These are phyloP conservation scores for Pseudogymnoascus sp. DNA, from an alignment of 2,329 filamentous ascomycete genomes.

Conservation along the genomic window DNA sequence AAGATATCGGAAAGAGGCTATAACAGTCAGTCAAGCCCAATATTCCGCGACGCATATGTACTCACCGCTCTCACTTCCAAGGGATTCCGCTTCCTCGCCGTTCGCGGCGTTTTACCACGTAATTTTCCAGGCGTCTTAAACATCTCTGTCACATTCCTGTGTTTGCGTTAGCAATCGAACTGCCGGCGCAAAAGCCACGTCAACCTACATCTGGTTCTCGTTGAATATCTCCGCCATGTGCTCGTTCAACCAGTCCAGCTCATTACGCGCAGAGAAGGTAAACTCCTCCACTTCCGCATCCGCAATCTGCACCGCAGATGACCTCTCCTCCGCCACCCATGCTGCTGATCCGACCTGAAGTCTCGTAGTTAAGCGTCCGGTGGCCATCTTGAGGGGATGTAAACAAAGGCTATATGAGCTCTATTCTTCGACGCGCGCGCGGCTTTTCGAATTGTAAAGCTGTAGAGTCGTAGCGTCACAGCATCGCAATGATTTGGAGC, in stretches of 20 bases:
- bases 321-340: slow-evolving; percentile 81
- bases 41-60: slow-evolving; percentile 14
- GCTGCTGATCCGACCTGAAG: slow-evolving; percentile 67
- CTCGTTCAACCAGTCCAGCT: slow-evolving; percentile 96
- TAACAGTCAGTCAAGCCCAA: slow-evolving; percentile 17
- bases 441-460: slow-evolving; percentile 2
- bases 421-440: neutral
- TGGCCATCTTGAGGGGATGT: slow-evolving; percentile 21
- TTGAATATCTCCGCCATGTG: slow-evolving; percentile 95
- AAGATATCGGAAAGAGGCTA: slow-evolving; percentile 54
- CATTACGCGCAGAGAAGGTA: slow-evolving; percentile 81
- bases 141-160: slow-evolving; percentile 82
- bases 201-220: slow-evolving; percentile 71
- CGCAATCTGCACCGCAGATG: slow-evolving; percentile 65
- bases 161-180: slow-evolving; percentile 13
- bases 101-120: slow-evolving; percentile 71
- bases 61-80: slow-evolving; percentile 56
- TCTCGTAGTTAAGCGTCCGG: slow-evolving; percentile 37
- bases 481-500: slow-evolving; percentile 1
- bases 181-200: slow-evolving; percentile 15
- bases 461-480: neutral
- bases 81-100: slow-evolving; percentile 50
- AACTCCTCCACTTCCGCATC: slow-evolving; percentile 87
- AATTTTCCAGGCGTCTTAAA: slow-evolving; percentile 89
- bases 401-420: slow-evolving; percentile 3